phyloP scores from a whole-genome alignment of 1,139 yeast species.

The Lodderomyces theae region DNA sequence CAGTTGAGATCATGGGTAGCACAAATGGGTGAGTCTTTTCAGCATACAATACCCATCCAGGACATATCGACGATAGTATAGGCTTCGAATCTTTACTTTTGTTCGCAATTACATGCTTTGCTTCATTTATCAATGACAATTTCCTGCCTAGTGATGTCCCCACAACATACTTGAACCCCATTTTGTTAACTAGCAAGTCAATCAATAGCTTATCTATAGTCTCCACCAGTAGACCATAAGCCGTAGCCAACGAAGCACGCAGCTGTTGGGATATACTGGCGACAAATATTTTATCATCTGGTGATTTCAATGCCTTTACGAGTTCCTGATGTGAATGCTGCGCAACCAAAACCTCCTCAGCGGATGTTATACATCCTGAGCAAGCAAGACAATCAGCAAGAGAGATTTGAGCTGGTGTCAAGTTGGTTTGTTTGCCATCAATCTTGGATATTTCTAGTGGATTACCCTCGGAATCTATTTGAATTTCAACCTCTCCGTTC shows the following conservation, averaged over 20 bases:
- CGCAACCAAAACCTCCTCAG: conserved; percentile 89
- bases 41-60: conserved; percentile 96
- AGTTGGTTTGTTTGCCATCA: conserved; percentile 49
- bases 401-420: conserved; percentile 84
- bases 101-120: conserved; percentile 39
- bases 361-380: conserved; percentile 95
- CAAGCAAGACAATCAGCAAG: conserved; percentile 94
- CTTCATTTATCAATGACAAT: conserved; percentile 61
- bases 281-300: conserved; percentile 49
- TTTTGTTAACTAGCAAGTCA: conserved; percentile 52
- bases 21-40: conserved; percentile 93
- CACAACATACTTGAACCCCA: conserved; percentile 73
- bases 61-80: conserved; percentile 69
- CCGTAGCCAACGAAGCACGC: conserved; percentile 76
- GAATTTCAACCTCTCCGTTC: conserved; percentile 54
- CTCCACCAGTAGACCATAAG: conserved; percentile 52
- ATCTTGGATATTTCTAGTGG: conserved; percentile 65
- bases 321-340: conserved; percentile 86
- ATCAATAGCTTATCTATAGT: conserved; percentile 61
- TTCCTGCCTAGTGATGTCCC: conserved; percentile 85
- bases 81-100: conserved; percentile 30
- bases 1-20: conserved; percentile 56
- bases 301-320: conserved; percentile 49
- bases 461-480: conserved; percentile 62
- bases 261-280: conserved; percentile 86